Percentiles rank a stretch among this genome's conserved stretches.
Conservation (phyloP, 129 eudicot species). For the Helianthus annuus region HanXRQr2.0-SUNRISE NC_035448.2:184223937-184224436, state of each 20-base stretch:
- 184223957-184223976: too few relatives aligned
- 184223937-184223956: too few relatives aligned
- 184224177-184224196: neutral
- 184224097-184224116: neutral
- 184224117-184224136: conserved; percentile 3
- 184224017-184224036: too few relatives aligned
- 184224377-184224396: neutral
- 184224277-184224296: conserved; percentile 32
- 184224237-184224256: conserved; percentile 21
- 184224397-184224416: too few relatives aligned
- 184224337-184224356: conserved; percentile 39
- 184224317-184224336: conserved; percentile 24
- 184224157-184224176: conserved; percentile 11
- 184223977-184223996: too few relatives aligned
- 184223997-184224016: too few relatives aligned
- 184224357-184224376: conserved; percentile 13
- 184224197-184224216: conserved; percentile 7
- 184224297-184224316: conserved; percentile 30
- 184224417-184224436: neutral
- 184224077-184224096: too few relatives aligned
- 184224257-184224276: conserved; percentile 41
- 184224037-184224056: too few relatives aligned
- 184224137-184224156: conserved; percentile 15
- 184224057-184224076: too few relatives aligned
- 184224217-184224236: conserved; percentile 29